phyloP scores from a whole-genome alignment of 2,329 filamentous ascomycete species.

The Aspergillus candidus region DNA sequence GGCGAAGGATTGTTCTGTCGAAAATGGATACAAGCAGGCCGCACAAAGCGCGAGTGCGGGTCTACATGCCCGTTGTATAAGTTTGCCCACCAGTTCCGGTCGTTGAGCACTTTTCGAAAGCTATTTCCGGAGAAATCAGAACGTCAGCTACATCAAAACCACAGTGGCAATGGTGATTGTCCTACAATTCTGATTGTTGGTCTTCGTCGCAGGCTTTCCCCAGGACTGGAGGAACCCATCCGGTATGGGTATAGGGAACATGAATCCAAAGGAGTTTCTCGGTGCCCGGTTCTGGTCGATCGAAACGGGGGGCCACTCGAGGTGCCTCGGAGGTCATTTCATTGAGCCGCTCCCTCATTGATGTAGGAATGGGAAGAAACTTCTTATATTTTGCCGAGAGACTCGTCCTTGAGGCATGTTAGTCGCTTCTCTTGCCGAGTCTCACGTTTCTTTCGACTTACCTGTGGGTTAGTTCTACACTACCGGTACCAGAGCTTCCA shows the following conservation, averaged over 20 bases:
- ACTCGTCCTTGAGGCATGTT: constrained; percentile 2
- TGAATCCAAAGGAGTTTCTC: constrained; percentile 33
- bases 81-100: constrained; percentile 33
- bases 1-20: constrained; percentile 19
- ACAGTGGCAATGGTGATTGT: not conserved
- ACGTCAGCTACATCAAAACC: not conserved
- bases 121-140: constrained; percentile 18
- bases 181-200: constrained; percentile 20
- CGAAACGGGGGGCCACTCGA: constrained; percentile 24
- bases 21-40: constrained; percentile 30
- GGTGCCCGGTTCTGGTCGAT: constrained; percentile 27
- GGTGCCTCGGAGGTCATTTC: constrained; percentile 20
- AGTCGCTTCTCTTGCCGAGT: not conserved
- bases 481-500: constrained; percentile 5
- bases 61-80: constrained; percentile 34
- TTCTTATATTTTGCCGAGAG: constrained; percentile 15
- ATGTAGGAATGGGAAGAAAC: constrained; percentile 20
- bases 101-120: constrained; percentile 28
- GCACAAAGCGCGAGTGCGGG: constrained; percentile 36
- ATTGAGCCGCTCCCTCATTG: constrained; percentile 18
- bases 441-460: too few species aligned
- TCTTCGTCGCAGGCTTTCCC: constrained; percentile 18
- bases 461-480: not conserved
- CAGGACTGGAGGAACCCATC: constrained; percentile 18
- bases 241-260: constrained; percentile 27